These are phyloP conservation scores for Daldinia childiae DNA, from an alignment of 495 filamentous ascomycete genomes.

Conservation along the genomic window DNA sequence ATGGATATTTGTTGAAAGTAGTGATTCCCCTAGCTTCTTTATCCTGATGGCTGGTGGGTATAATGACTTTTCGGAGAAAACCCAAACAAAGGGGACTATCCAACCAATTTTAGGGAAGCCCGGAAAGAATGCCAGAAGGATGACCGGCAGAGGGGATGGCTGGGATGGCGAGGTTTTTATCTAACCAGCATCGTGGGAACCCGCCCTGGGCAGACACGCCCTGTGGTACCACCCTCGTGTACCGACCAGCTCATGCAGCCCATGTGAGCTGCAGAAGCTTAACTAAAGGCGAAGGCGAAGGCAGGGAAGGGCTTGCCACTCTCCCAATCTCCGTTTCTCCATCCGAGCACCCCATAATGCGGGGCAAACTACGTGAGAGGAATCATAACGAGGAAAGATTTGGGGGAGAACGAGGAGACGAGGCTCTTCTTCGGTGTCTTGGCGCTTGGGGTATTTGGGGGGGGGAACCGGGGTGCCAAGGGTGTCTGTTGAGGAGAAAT, in stretches of 20 bases:
- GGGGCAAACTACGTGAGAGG: slow-evolving; percentile 21
- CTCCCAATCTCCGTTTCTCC: slow-evolving; percentile 30
- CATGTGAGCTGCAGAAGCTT: slow-evolving; percentile 38
- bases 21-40: slow-evolving; percentile 1
- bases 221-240: slow-evolving; percentile 11
- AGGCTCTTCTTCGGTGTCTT: slow-evolving; percentile 45
- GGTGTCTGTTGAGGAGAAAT: slow-evolving; percentile 19
- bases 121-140: not conserved
- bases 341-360: slow-evolving; percentile 28
- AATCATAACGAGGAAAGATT: slow-evolving; percentile 15
- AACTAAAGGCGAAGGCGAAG: slow-evolving; percentile 19
- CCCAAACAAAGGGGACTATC: slow-evolving; percentile 2
- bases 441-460: slow-evolving; percentile 38
- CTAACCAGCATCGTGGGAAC: slow-evolving; percentile 16
- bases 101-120: not conserved
- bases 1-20: not conserved
- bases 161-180: slow-evolving; percentile 34
- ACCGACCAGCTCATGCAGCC: not conserved
- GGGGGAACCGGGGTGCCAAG: not conserved
- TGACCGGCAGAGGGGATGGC: not conserved
- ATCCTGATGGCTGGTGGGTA: slow-evolving; percentile 1
- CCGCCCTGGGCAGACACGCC: not conserved
- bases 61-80: not conserved
- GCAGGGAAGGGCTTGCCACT: slow-evolving; percentile 32
- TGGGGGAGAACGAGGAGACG: slow-evolving; percentile 19